Conservation (phyloP, 129 eudicot genomes). For the Flaveria brownii region DNA sequence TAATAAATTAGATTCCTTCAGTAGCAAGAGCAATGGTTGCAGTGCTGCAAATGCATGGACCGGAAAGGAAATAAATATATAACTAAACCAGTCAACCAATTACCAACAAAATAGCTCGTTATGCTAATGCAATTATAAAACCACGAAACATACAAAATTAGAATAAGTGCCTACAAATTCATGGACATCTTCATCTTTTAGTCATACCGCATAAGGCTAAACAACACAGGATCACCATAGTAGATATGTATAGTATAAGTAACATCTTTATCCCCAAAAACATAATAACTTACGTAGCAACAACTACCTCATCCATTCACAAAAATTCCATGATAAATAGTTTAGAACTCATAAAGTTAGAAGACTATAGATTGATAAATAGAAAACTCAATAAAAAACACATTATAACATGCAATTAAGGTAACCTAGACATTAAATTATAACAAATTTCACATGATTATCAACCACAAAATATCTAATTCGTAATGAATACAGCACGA, state of each 20-base stretch:
- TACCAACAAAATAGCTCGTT: background rate
- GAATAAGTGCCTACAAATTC: background rate
- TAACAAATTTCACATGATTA: background rate
- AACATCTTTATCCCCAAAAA: background rate
- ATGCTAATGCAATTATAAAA: background rate
- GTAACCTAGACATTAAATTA: background rate
- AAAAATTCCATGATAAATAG: background rate
- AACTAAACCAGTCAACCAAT: background rate
- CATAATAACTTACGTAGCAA: background rate
- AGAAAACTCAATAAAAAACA: constrained; percentile 4
- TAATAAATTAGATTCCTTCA: constrained; percentile 1
- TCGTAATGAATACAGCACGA: no score
- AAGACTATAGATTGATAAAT: background rate
- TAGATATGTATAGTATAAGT: background rate
- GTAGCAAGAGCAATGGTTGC: constrained; percentile 8
- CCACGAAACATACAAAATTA: background rate
- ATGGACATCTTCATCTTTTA: background rate
- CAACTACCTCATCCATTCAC: background rate
- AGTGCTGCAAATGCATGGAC: constrained; percentile 3
- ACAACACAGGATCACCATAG: background rate
- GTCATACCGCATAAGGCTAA: constrained; percentile 3
- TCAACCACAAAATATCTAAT: background rate
- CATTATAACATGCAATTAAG: constrained; percentile 9
- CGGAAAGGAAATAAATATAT: background rate
- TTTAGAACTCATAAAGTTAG: background rate